These are phyloP conservation scores for Fusarium sulawesiense DNA, from an alignment of 2,329 filamentous ascomycete genomes.

Conservation along the genomic window DNA sequence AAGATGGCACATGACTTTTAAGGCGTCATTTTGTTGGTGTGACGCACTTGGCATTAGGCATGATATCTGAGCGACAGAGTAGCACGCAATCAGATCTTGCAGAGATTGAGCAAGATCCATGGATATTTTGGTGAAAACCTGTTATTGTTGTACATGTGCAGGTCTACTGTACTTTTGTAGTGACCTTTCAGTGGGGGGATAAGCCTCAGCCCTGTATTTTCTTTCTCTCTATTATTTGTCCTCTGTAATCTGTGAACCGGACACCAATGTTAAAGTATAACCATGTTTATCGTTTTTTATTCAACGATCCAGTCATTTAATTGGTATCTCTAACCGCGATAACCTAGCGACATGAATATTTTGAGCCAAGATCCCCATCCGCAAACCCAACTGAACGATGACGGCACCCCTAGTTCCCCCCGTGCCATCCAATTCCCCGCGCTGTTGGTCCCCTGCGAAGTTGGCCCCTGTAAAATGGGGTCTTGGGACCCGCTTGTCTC, in stretches of 20 bases:
- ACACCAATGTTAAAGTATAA: neutral
- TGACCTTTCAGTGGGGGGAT: neutral
- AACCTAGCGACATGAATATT: slow-evolving; percentile 1
- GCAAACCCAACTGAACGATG: slow-evolving; percentile 18
- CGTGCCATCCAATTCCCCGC: slow-evolving; percentile 29
- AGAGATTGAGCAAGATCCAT: slow-evolving; percentile 10
- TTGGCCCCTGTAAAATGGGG: slow-evolving; percentile 37
- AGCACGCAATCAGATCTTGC: slow-evolving; percentile 31
- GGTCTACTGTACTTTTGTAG: slow-evolving; percentile 5
- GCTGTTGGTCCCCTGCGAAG: slow-evolving; percentile 37
- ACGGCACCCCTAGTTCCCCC: slow-evolving; percentile 26
- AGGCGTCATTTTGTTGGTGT: slow-evolving; percentile 32
- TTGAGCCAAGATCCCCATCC: neutral
- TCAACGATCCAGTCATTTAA: neutral
- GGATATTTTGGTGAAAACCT: slow-evolving; percentile 9
- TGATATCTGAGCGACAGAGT: slow-evolving; percentile 16
- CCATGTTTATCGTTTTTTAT: neutral
- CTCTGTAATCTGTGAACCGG: no score
- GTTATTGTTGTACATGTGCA: neutral
- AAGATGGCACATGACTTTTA: slow-evolving; percentile 38
- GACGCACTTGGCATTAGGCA: slow-evolving; percentile 2
- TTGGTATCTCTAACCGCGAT: slow-evolving; percentile 11
- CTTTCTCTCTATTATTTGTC: neutral
- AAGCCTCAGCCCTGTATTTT: neutral
- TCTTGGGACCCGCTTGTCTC: slow-evolving; percentile 38